Base-by-base conservation (phyloP, 306 rosid genomes). In the Prunus campanulata region DNA sequence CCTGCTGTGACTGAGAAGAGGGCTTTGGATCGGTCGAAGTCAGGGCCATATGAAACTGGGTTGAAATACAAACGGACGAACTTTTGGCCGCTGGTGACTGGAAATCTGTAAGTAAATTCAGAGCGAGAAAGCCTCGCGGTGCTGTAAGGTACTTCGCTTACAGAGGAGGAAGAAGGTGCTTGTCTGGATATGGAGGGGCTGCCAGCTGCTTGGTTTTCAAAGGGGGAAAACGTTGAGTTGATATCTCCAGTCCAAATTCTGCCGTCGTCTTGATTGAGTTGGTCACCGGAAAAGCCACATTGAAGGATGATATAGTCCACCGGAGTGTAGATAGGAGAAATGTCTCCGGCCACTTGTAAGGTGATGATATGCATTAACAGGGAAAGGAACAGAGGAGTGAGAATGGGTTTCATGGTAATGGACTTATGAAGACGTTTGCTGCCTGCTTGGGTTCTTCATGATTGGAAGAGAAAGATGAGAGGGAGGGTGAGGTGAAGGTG, bases 51-150 rank as follows among this genome's bases (percentile, higher is more conserved):
- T 3, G 24, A 19, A 48, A 78, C 68, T 20, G 94, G 79, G 7
- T 80, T 76, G 76, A 91, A 88, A 79, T 88, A 57, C 4, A 91
- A 25, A 1, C 93, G 83, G 75, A 91, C 68, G 82, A 91, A 90
- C 54, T 77, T 85, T 32, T 81, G 90, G 68, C 88, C 91, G 6
- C 15, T 19, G 25, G 83, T 57, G 15, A 78, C 71, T 8, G 76
- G 80, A 42, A 91, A 56, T 1, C 69, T 0, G 27, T 25, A 25
- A 0, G 27, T 25, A 25, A 25, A 25, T 1, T 0, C 27, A 25
- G 0, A 25, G 68, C 74, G 62, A 1, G 85, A 83, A 10, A 83
- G 72, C 8, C 87, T 72, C 0, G 65, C 87, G 0, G 73, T 30
- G 9, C 3, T 47, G 79, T 76, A 79, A 1, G 83, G 70, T 0